Percentiles rank a stretch among this genome's conserved stretches.
Evolutionary conservation across 345 rosid species (phyloP).

Genomic region (Kandelia obovata): DNA sequence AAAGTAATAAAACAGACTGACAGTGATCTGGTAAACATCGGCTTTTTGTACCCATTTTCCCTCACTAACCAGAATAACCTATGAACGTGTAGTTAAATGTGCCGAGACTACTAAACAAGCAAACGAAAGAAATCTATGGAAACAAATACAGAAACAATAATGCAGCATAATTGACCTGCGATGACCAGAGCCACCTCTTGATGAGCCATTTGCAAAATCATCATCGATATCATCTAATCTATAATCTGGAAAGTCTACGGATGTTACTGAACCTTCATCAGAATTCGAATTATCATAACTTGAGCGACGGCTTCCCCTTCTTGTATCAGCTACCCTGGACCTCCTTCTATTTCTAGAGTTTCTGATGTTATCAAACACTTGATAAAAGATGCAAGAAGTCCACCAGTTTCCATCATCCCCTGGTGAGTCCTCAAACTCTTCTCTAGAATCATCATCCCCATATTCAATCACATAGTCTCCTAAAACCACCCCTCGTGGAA

Average conservation of each 20-base stretch:
- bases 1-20: too few relatives aligned
- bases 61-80: too few relatives aligned
- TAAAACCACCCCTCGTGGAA: conserved; percentile 87
- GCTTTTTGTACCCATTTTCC: too few relatives aligned
- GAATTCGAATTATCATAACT: conserved; percentile 73
- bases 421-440: conserved; percentile 85
- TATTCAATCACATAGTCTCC: conserved; percentile 97
- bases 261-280: conserved; percentile 88
- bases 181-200: conserved; percentile 61
- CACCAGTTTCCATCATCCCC: conserved; percentile 82
- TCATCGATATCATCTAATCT: conserved; percentile 85
- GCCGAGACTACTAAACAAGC: too few relatives aligned
- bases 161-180: conserved; percentile 57
- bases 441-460: conserved; percentile 82
- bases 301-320: conserved; percentile 69
- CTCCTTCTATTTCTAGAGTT: conserved; percentile 83
- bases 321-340: conserved; percentile 61
- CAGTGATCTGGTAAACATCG: too few relatives aligned
- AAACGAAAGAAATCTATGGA: not conserved
- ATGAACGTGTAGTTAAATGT: too few relatives aligned
- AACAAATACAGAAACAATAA: not conserved
- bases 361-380: conserved; percentile 84
- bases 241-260: conserved; percentile 69
- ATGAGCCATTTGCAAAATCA: conserved; percentile 52
- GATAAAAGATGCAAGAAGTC: conserved; percentile 90